Evolutionary conservation across 2,329 filamentous ascomycete genomes (phyloP), one percentile per base, ranked within the genome.

Genomic region (Catunica adiposa): DNA sequence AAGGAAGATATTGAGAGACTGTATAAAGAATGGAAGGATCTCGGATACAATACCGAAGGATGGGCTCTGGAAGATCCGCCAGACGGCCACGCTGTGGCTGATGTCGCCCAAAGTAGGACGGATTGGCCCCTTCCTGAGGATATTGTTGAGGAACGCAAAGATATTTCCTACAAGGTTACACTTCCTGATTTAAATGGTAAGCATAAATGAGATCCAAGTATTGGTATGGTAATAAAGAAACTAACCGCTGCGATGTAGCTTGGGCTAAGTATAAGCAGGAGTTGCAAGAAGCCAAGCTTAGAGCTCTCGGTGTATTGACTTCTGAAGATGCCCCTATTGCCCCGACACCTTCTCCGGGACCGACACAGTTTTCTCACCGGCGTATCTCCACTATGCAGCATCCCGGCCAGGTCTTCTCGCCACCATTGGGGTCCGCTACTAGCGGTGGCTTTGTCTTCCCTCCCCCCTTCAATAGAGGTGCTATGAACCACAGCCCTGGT

Each of bases 261-360:
- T 81, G 78, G 78, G 84, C 87, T 63, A 74, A 80, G 25, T 95
- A 97, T 67, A 84, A 89, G 58, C 78, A 84, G 55, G 83, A 84
- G 61, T 72, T 97, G 37, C 82, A 86, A 62, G 92, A 98, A 70
- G 88, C 90, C 59, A 98, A 96, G 70, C 74, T 98, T 54, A 82
- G 89, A 59, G 89, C 90, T 53, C 75, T 98, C 56, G 92, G 92
- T 61, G 92, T 97, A 11, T 89, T 81, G 17, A 76, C 86, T 59
- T 86, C 82, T 37, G 81, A 84, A 51, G 83, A 88, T 4, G 86
- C 92, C 53, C 79, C 81, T 9, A 70, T 71, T 26, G 70, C 77
- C 59, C 71, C 77, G 15, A 53, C 57, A 20, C 54, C 57, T 11
- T 58, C 54, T 15, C 54, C 57, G 29, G 54, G 29, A 1, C 53